These are phyloP conservation scores for Ogataea salicorniae DNA, from an alignment of 805 yeast genomes.

Conservation along the genomic window DNA sequence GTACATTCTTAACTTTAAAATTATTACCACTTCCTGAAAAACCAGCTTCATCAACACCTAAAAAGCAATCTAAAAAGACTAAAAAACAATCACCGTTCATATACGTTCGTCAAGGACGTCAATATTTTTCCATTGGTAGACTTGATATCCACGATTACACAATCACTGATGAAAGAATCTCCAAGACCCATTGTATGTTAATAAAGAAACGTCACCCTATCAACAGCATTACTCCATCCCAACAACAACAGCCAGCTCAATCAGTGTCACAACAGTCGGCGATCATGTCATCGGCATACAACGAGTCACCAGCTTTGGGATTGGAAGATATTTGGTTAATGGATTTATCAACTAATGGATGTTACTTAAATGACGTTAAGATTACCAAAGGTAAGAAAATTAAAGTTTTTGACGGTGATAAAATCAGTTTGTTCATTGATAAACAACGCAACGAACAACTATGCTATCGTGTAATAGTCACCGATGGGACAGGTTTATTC, in stretches of 20 bases:
- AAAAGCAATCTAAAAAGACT: slow-evolving; percentile 8
- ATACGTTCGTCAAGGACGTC: slow-evolving; percentile 60
- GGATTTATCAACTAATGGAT: slow-evolving; percentile 76
- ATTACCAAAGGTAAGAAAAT: slow-evolving; percentile 61
- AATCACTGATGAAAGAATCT: slow-evolving; percentile 69
- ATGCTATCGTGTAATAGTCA: slow-evolving; percentile 47
- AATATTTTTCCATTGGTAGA: slow-evolving; percentile 71
- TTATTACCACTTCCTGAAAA: slow-evolving; percentile 32
- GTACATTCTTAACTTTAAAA: slow-evolving; percentile 57
- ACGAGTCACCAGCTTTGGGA: slow-evolving; percentile 67
- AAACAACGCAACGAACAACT: slow-evolving; percentile 44
- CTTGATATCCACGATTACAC: slow-evolving; percentile 54
- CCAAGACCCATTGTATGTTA: slow-evolving; percentile 78
- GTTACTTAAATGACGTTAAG: slow-evolving; percentile 57
- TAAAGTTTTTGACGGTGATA: slow-evolving; percentile 60
- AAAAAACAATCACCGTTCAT: slow-evolving; percentile 31
- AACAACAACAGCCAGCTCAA: background rate
- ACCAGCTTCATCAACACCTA: slow-evolving; percentile 2
- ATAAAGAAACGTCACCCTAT: slow-evolving; percentile 59
- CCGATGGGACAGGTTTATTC: slow-evolving; percentile 62
- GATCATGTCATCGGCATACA: slow-evolving; percentile 35
- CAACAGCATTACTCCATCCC: slow-evolving; percentile 20
- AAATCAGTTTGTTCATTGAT: slow-evolving; percentile 62
- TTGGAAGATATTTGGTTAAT: slow-evolving; percentile 74
- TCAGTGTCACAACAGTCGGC: background rate